phyloP scores from a whole-genome alignment of 345 rosid species.

The Salix caprea region DNA sequence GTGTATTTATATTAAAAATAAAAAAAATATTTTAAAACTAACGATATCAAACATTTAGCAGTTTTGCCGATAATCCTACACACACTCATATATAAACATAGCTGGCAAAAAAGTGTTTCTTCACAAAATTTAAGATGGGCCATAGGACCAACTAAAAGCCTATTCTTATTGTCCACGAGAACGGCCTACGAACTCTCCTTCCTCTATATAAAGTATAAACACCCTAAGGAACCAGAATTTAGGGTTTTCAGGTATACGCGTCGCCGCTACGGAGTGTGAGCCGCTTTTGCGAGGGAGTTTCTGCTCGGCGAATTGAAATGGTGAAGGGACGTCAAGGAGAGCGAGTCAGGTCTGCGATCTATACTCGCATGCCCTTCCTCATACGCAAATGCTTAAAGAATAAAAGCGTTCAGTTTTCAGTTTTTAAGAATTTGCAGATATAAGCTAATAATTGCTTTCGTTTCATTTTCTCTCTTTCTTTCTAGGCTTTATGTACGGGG shows the following conservation, averaged over 20 bases:
- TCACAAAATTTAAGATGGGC: background rate
- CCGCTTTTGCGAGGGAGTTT: background rate
- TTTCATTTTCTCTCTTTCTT: background rate
- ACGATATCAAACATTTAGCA: no score
- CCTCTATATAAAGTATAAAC: background rate
- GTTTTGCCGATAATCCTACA: no score
- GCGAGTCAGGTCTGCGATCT: background rate
- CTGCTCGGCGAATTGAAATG: background rate
- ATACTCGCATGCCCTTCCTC: background rate
- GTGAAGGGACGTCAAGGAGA: background rate
- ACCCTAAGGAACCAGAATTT: background rate
- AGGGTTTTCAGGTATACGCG: background rate
- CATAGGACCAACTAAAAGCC: no score
- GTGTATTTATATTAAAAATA: no score
- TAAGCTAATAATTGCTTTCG: background rate
- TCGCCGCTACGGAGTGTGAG: background rate
- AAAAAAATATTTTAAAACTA: no score
- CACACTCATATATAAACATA: no score
- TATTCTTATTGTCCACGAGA: background rate
- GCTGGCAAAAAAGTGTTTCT: background rate
- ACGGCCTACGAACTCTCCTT: background rate
- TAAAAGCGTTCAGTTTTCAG: background rate
- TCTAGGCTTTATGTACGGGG: background rate
- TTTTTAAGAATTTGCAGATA: background rate
- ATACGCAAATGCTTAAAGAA: background rate